phyloP scores from a whole-genome alignment of 192 early-diverging fungal genomes.

The Coemansia sp. region DNA sequence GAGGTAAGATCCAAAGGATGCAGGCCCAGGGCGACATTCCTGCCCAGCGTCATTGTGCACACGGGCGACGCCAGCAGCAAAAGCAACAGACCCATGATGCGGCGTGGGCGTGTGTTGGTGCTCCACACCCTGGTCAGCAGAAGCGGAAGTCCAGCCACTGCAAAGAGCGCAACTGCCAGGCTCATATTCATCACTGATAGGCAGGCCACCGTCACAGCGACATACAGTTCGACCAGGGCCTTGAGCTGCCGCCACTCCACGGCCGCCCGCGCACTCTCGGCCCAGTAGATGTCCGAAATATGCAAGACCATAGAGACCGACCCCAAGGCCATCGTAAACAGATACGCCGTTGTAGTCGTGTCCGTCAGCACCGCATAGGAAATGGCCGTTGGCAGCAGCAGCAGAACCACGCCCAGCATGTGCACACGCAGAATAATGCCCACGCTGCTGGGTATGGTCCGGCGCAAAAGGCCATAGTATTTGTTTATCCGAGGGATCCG shows the following conservation, averaged over 20 bases:
- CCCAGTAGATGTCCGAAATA: slow-evolving; percentile 54
- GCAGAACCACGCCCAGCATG: slow-evolving; percentile 38
- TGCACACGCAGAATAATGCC: slow-evolving; percentile 35
- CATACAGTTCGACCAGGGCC: slow-evolving; percentile 32
- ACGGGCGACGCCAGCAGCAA: slow-evolving; percentile 49
- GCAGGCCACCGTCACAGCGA: slow-evolving; percentile 57
- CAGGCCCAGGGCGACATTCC: slow-evolving; percentile 38
- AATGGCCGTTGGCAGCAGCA: slow-evolving; percentile 14
- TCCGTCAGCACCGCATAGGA: slow-evolving; percentile 13
- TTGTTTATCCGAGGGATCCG: slow-evolving; percentile 35
- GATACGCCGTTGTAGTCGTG: slow-evolving; percentile 20
- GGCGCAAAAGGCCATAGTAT: slow-evolving; percentile 33
- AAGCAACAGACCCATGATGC: slow-evolving; percentile 9
- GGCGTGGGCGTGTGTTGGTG: neutral
- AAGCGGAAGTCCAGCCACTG: slow-evolving; percentile 57
- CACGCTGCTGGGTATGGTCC: slow-evolving; percentile 18
- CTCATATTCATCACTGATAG: slow-evolving; percentile 71
- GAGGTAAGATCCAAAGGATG: slow-evolving; percentile 32
- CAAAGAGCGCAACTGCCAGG: slow-evolving; percentile 55
- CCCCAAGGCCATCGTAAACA: slow-evolving; percentile 24
- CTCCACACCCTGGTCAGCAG: slow-evolving; percentile 49
- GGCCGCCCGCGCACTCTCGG: slow-evolving; percentile 26
- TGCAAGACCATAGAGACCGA: slow-evolving; percentile 48
- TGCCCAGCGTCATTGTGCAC: slow-evolving; percentile 52
- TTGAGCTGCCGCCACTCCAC: slow-evolving; percentile 47